Base-by-base conservation (phyloP, 148 eudicot genomes). In the Salicornia ramosissima region DNA sequence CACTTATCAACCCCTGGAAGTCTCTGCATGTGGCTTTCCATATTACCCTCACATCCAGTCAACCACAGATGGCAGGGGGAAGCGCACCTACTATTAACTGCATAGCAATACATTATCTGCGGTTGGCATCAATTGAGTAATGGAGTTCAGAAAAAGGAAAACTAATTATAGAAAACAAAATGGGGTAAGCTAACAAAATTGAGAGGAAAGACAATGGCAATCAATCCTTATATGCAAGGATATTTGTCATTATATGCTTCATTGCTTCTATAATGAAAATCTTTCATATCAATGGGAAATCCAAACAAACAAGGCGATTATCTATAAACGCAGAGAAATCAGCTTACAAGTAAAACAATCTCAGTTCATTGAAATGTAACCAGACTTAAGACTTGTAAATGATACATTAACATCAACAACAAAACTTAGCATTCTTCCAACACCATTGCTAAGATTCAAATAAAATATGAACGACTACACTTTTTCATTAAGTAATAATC, bases 61-160 rank as follows among this genome's bases (percentile, higher is more conserved):
- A 93, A 78, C 97, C 95, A 93, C 28, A 93, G 87, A 81, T 93
- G 96, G 55, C 86, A 67, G 11, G 98, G 97, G 60, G 77, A 43
- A 52, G 71, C 68, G 78, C 90, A 81, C 79, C 80, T 83, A 70
- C 87, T 87, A 67, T 90, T 93, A 46, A 83, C 83, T 6, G 98
- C 95, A 78, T 93, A 93, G 79, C 98, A 88, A 77, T 90, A 90
- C 92, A 87, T 90, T 61, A 93, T 87, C 98, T 93, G 83, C 75
- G 79, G 24, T 59, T 66, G 64, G 65, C 30, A 56, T 65, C 61
- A 68, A 55, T 64, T 64, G 39, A 73, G 55, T 60, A 54, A 59
- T 28, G 30, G 22, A 42, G 47, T 25, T 31, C 42, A 26, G 36
- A 25, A 6, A 52, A 49, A 47, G 22, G 30, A 58, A 30, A 33